These are phyloP conservation scores for Triglochin maritima DNA, from an alignment of 106 monocot genomes.

Conservation along the genomic window DNA sequence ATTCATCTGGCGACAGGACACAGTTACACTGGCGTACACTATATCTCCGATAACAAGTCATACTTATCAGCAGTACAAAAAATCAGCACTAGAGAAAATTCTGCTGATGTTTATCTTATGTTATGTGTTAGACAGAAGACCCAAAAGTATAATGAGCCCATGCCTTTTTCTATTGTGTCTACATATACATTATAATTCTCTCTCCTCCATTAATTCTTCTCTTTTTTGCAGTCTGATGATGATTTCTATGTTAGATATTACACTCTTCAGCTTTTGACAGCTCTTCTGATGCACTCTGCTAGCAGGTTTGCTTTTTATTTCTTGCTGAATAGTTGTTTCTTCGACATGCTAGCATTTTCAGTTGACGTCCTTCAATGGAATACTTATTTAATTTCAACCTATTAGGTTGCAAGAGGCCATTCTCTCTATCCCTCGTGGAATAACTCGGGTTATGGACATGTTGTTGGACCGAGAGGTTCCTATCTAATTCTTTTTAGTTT, in stretches of 20 bases:
- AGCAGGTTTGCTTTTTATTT: slow-evolving; percentile 45
- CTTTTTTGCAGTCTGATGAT: slow-evolving; percentile 71
- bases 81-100: no score
- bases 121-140: neutral
- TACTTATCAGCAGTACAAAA: no score
- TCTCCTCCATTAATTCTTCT: neutral
- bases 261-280: slow-evolving; percentile 95
- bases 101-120: neutral
- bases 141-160: no score
- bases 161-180: no score
- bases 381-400: neutral
- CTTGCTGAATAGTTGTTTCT: neutral
- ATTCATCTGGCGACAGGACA: no score
- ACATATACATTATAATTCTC: neutral
- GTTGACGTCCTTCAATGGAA: no score
- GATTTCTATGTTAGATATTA: slow-evolving; percentile 96
- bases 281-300: slow-evolving; percentile 81
- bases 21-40: no score
- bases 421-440: slow-evolving; percentile 89
- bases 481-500: slow-evolving; percentile 1
- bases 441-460: slow-evolving; percentile 96
- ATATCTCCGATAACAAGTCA: no score
- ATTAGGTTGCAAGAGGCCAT: slow-evolving; percentile 93
- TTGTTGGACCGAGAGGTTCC: slow-evolving; percentile 97
- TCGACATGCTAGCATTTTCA: neutral